Evolutionary conservation across 371 early-diverging fungal species (phyloP), one percentile per base, ranked within the genome.

Genomic region (Umbelopsis sp.): DNA sequence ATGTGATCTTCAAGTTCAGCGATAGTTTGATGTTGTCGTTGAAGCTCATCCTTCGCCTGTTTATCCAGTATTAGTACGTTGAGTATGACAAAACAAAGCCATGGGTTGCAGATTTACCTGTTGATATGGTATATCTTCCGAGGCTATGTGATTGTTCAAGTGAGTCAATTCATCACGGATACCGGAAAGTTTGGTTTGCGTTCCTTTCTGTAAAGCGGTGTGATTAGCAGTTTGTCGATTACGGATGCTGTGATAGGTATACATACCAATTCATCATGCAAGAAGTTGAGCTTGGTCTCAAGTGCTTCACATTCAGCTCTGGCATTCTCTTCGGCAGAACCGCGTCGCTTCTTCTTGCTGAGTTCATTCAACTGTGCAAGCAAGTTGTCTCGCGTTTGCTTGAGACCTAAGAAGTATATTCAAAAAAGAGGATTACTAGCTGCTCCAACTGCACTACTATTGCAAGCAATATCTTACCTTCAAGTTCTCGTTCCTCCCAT

Each of bases 401-500:
- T 87, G 71, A 96, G 71, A 10, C 72, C 86, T 79, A 50, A 7
- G 62, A 45, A 37, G 4, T 24, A 1, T 70, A 29, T 22, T 22
- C 22, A 53, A 52, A 65, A 22, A 0, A 46, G 16, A 63, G 41
- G 9, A 2, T 44, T 37, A 44, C 0, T 29, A 25, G 6, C 20
- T 38, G n/a, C 11, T 37, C 53, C 44, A 63, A 25, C 24, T 46
- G 5, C 14, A 53, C 44, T 51, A 35, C 48, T 6, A 16, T 48
- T 48, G 48, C 48, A 5, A 41, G 20, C 38, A 16, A 50, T 44
- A 50, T 64, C 29, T 63, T 69, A 88, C 87, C 82, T 71, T 92
- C 74, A 14, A 98, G 78, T 46, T 93, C 96, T 35, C 88, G 87
- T 25, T 96, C 95, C 65, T 97, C 92, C 97, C 98, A 98, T 63